Evolutionary conservation across 2,329 filamentous ascomycete species (phyloP), one percentile per base, ranked within the genome.

Genomic region (Colletotrichum cordylinicola): DNA sequence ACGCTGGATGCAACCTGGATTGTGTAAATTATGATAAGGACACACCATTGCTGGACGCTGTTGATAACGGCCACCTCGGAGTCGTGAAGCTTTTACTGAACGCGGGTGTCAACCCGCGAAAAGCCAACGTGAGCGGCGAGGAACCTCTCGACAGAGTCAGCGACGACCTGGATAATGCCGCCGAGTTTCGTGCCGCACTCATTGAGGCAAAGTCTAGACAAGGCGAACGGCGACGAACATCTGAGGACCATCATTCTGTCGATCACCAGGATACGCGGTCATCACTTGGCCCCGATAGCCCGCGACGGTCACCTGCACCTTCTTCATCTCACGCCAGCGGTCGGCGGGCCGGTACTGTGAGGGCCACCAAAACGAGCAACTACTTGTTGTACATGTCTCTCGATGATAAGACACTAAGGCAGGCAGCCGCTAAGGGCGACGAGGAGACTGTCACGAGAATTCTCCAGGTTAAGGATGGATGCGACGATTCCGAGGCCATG

Each of bases 31-130:
- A 95, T 80, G 94, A 96, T 80, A 95, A 95, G 81, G 97, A 99
- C 81, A 98, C 97, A 0, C 97, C 97, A 33, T 90, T 99, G 43
- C 93, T 99, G 70, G 97, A 99, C 86, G 97, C 97, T 7, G 96
- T 98, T 33, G 97, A 98, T 80, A 99, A 99, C 81, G 95, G 95
- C 1, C 96, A 99, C 82, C 83, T 98, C 9, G 94, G 94, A 21
- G 96, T 98, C 6, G 94, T 99, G 56, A 95, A 93, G 80, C 88
- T 98, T 12, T 87, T 99, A 39, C 88, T 99, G 4, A 92, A 94
- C 71, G 94, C 96, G 72, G 96, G 96, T 13, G 96, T 98, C 15
- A 98, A 99, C 82, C 97, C 97, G 65, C 93, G 96, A 66, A 94
- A 96, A 79, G 93, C 96, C 62, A 98, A 98, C 82, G 93, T 95